These are phyloP conservation scores for Papilionanthe hybrid DNA, from an alignment of 116 monocot species.

Conservation along the genomic window DNA sequence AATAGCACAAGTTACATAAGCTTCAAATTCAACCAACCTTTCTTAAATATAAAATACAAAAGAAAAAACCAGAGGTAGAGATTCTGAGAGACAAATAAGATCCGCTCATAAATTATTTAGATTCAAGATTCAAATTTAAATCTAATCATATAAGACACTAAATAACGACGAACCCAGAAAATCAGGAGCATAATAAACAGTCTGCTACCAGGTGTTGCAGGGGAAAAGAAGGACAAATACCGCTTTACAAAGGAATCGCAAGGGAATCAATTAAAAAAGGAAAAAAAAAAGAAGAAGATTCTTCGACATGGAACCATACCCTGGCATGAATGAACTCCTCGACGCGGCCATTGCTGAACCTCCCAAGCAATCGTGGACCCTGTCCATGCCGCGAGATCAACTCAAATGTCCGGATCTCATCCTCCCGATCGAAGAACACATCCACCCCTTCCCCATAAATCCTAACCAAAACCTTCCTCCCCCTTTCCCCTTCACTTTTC, in stretches of 20 bases:
- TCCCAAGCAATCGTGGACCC: constrained; percentile 74
- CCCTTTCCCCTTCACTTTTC: not conserved
- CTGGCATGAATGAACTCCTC: constrained; percentile 98
- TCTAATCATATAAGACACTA: too few relatives aligned
- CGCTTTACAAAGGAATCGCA: not conserved
- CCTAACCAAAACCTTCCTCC: constrained; percentile 65
- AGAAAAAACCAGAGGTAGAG: too few relatives aligned
- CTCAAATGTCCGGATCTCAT: constrained; percentile 87
- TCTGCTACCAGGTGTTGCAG: too few relatives aligned
- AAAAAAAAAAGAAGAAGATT: not conserved
- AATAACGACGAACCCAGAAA: too few relatives aligned
- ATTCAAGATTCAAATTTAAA: too few relatives aligned
- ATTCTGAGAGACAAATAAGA: too few relatives aligned
- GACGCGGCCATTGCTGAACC: constrained; percentile 72
- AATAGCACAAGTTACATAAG: too few relatives aligned
- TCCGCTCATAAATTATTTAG: too few relatives aligned
- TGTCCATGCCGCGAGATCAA: constrained; percentile 85
- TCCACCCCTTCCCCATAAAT: constrained; percentile 94
- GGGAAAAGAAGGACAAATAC: not conserved
- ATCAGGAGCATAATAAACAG: too few relatives aligned
- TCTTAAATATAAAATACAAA: too few relatives aligned
- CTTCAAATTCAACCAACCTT: too few relatives aligned
- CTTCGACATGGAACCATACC: constrained; percentile 26
- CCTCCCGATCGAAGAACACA: constrained; percentile 71
- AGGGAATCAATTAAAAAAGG: not conserved